Evolutionary conservation across 371 early-diverging fungal genomes (phyloP), one percentile per base, ranked within the genome.

Genomic region (Mortierella sp.): DNA sequence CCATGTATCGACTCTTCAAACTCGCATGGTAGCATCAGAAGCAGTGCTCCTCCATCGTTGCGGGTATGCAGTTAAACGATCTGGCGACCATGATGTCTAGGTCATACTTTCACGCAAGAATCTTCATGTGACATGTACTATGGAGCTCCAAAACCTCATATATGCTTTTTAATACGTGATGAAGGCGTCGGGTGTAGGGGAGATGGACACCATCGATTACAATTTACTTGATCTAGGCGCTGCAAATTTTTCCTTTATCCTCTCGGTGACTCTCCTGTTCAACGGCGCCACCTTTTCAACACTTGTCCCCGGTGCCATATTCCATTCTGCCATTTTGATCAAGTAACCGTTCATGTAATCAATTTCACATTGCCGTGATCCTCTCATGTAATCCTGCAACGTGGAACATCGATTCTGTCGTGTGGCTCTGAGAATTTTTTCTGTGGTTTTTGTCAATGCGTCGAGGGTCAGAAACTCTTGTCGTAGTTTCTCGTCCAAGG

Each of bases 291-390:
- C 55, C n/a, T 27, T 48, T 18, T 54, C 58, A 14, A 24, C 18
- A 21, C 48, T 46, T 21, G 28, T 21, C 14, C 49, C 53, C 9
- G 55, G 43, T 27, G 42, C 45, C 0, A 61, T 57, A 45, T 46
- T 28, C 39, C 57, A 45, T 41, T 60, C 61, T 9, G 74, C 74
- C 68, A 73, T 64, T 54, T 68, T 60, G 54, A 73, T 60, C n/a
- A 73, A 52, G 27, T 58, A 60, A 12, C 74, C 74, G 41, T 73
- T 73, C 74, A 73, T 73, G 42, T 73, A 73, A 19, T 73, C 74
- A 31, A 73, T 60, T 61, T 73, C 74, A n/a, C 61, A 64, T 14
- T 61, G 28, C 14, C 42, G 26, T 2, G 74, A 73, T 10, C 74
- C 74, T 30, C 53, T 67, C 54, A 63, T 27, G 26, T 57, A 73